Percentiles rank a stretch among this genome's conserved stretches.
Evolutionary conservation across 179 eudicot species (phyloP).

Genomic region (Amaranthus tricolor): DNA sequence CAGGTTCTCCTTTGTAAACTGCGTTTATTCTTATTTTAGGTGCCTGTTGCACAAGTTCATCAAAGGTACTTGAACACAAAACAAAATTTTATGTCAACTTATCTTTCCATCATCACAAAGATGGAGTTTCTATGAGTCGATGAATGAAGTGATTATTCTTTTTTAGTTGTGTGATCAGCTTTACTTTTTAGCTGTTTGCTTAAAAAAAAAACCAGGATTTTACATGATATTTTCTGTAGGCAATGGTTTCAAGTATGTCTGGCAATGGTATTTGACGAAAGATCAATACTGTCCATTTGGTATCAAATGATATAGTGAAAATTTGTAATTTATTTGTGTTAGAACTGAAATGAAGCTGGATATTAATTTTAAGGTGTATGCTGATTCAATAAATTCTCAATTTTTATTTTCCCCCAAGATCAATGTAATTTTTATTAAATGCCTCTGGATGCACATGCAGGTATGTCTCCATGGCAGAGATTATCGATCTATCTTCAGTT

Average conservation of each 20-base stretch:
- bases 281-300: background rate
- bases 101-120: background rate
- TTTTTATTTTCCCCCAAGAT: background rate
- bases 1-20: background rate
- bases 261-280: background rate
- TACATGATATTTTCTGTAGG: background rate
- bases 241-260: background rate
- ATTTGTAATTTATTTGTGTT: background rate
- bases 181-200: background rate
- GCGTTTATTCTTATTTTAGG: background rate
- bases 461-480: slow-evolving; percentile 75
- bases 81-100: background rate
- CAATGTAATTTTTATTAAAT: background rate
- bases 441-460: slow-evolving; percentile 41
- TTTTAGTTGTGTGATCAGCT: background rate
- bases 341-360: background rate
- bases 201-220: background rate
- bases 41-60: background rate
- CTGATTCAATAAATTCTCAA: slow-evolving; percentile 1
- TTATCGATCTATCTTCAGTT: slow-evolving; percentile 67
- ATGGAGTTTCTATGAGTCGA: background rate
- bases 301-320: background rate
- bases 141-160: background rate
- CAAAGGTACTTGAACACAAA: background rate
- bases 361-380: background rate